Percentiles rank a stretch among this genome's conserved stretches.
These are phyloP conservation scores for Fusarium dlaminii DNA, from an alignment of 2,329 filamentous ascomycete species.

Conservation along the genomic window DNA sequence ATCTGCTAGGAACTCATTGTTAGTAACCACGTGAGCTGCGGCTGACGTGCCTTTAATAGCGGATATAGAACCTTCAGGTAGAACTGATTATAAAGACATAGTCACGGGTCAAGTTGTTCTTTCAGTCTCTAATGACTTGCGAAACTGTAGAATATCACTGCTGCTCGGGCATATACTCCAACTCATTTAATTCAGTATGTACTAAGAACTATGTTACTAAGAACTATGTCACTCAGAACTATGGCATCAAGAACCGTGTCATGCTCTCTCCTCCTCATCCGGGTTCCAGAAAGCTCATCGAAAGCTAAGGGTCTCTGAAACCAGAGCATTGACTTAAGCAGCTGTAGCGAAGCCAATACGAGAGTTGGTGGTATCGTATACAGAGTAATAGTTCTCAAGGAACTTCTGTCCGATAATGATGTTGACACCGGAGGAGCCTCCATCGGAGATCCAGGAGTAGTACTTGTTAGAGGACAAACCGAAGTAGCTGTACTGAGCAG, in stretches of 20 bases:
- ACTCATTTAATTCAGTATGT: not conserved
- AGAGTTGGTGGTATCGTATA: not conserved
- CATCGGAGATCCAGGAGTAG: not conserved
- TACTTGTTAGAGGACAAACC: not conserved
- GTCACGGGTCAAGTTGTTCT: fast-evolving
- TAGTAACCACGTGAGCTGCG: fast-evolving
- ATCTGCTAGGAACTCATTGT: not conserved
- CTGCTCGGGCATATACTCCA: not conserved
- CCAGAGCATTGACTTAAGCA: not conserved
- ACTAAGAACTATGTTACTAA: not conserved
- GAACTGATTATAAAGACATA: fast-evolving
- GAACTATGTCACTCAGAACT: too few species aligned
- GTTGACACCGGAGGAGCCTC: not conserved
- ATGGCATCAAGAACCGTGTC: too few species aligned
- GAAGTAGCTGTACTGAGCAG: not conserved
- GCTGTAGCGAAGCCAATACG: not conserved
- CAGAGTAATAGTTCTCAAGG: not conserved
- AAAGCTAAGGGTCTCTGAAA: fast-evolving
- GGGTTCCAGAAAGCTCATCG: not conserved
- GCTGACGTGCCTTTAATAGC: fast-evolving
- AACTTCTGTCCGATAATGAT: not conserved
- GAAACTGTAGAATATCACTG: not conserved
- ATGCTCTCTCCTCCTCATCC: fast-evolving
- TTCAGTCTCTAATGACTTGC: not conserved
- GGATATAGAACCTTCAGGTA: fast-evolving